Conservation (phyloP, 108 stramenopile species). For the Cyclotella cryptica region DNA sequence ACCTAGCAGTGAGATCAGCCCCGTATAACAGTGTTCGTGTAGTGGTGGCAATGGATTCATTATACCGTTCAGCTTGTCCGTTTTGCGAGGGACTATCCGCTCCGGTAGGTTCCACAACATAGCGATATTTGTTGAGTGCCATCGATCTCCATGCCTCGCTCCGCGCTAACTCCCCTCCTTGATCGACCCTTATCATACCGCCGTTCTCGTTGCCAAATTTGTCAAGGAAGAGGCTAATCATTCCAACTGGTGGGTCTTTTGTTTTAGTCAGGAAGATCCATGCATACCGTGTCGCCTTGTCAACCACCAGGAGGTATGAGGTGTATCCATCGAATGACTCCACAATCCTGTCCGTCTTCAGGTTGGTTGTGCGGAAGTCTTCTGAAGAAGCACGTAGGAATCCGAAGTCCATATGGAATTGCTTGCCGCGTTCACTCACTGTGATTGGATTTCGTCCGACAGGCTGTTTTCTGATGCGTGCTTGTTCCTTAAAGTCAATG, state of each 20-base stretch:
- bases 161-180: neutral
- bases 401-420: constrained; percentile 13
- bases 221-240: neutral
- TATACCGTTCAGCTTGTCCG: neutral
- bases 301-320: neutral
- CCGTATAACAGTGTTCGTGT: neutral
- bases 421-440: neutral
- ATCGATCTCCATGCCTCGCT: neutral
- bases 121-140: neutral
- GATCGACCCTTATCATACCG: neutral
- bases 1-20: neutral
- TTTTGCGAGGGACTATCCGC: neutral
- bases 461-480: neutral
- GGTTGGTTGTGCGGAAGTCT: neutral
- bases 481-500: neutral
- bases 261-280: neutral
- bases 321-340: neutral
- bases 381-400: constrained; percentile 8
- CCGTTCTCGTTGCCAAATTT: neutral
- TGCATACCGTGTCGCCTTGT: neutral
- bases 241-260: neutral
- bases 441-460: neutral
- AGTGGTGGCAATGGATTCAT: neutral
- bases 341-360: neutral
- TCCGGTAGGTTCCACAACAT: neutral